Conservation (phyloP, 2,329 filamentous ascomycete species). For the Fusarium multiceps region DNA sequence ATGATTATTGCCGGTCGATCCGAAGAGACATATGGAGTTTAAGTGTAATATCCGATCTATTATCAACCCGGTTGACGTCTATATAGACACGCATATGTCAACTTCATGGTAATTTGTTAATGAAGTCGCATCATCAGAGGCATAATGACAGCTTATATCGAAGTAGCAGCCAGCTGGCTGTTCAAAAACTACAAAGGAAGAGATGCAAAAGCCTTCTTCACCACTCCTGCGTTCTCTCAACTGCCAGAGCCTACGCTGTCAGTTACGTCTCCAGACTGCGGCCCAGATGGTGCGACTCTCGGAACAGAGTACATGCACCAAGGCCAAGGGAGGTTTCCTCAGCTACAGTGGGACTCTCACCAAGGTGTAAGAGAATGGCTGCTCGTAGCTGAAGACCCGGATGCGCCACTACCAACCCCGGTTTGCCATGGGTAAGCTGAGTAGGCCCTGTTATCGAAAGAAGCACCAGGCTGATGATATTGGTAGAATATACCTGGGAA, state of each 20-base stretch:
- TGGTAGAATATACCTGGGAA: constrained; percentile 42
- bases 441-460: too few species aligned
- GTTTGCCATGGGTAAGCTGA: constrained; percentile 57
- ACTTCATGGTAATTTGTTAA: background rate
- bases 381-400: constrained; percentile 60
- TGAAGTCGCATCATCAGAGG: background rate
- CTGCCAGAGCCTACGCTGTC: constrained; percentile 52
- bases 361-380: constrained; percentile 58
- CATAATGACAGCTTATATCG: constrained; percentile 48
- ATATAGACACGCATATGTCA: background rate
- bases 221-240: constrained; percentile 50
- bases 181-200: constrained; percentile 52
- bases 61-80: background rate
- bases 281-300: constrained; percentile 52
- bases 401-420: constrained; percentile 58
- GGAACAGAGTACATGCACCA: constrained; percentile 53
- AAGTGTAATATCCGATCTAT: background rate
- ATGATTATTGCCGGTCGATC: constrained; percentile 37
- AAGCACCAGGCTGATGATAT: background rate
- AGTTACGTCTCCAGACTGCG: constrained; percentile 56
- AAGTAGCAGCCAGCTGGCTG: constrained; percentile 54
- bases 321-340: constrained; percentile 55
- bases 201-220: constrained; percentile 55
- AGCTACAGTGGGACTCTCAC: constrained; percentile 54
- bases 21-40: constrained; percentile 7